These are phyloP conservation scores for Diutina rugosa DNA, from an alignment of 1,139 yeast species.

Conservation along the genomic window DNA sequence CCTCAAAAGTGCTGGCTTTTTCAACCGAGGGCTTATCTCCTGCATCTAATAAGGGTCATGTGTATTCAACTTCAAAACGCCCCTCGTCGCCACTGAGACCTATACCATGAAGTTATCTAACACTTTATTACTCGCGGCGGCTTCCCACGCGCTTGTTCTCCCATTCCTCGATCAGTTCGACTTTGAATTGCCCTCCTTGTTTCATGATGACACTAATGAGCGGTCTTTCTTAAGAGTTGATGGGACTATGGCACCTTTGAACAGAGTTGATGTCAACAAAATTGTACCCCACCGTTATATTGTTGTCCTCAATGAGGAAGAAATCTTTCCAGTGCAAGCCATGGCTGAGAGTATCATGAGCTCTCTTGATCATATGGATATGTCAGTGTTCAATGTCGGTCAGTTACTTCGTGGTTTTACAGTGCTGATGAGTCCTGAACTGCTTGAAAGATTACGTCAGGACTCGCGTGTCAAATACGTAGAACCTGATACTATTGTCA, in stretches of 20 bases:
- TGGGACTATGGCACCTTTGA: neutral
- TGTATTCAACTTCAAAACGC: neutral
- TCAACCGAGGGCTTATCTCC: neutral
- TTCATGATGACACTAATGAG: no score
- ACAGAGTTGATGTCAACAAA: neutral
- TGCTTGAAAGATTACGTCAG: neutral
- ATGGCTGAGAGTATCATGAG: neutral
- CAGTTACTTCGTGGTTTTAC: neutral
- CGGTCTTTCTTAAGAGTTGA: neutral
- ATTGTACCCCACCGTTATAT: neutral
- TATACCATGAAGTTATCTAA: neutral
- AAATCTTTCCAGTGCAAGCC: neutral
- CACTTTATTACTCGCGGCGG: neutral
- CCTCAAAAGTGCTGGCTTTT: neutral
- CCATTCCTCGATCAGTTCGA: neutral
- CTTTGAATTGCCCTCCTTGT: neutral
- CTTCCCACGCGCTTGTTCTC: neutral
- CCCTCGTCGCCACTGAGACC: neutral
- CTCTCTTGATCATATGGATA: neutral
- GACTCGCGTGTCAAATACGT: neutral
- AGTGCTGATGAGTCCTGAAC: neutral
- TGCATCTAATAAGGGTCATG: neutral
- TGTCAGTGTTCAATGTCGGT: neutral
- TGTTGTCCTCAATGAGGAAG: neutral
- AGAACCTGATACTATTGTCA: neutral